Evolutionary conservation across 306 rosid genomes (phyloP), one percentile per base, ranked within the genome.

Genomic region (Macrotyloma uniflorum): DNA sequence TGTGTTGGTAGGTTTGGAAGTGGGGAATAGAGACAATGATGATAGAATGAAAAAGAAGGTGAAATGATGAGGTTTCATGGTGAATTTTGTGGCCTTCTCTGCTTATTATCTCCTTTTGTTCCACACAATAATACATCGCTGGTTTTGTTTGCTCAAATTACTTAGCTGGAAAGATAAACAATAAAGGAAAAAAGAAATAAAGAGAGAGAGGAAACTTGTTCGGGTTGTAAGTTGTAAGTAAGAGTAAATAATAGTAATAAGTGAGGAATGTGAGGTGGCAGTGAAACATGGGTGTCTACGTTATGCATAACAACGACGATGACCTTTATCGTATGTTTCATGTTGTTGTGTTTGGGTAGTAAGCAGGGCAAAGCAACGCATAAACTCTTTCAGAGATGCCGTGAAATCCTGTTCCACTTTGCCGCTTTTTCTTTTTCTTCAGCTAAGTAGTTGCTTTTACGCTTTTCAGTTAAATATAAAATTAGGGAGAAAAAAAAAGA

Each of bases 51-150:
- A 75, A 61, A 91, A 47, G 85, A 75, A 38, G 76, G 18, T 59
- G 7, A 77, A 83, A 63, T 55, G 16, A 78, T 19, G 82, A 82
- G 49, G 11, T 85, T 84, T 86, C 91, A 86, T 91, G 51, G 53
- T 83, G 80, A 83, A 46, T 47, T 36, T 59, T 49, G 43, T 80
- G 66, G 55, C 40, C 2, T 79, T 58, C 72, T 78, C 72, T 7
- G 19, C 9, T 62, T 71, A 67, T 75, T 79, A 67, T 72, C 68
- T 35, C 76, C 58, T 83, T 74, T 57, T 75, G 35, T 22, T 79
- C 82, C 24, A 19, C 67, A 46, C 86, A 85, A 85, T 79, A 82
- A 85, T 79, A 71, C 90, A 85, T 85, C 6, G 81, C 85, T 76
- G 80, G n/a, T 80, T 82, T 49, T 63, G 80, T 75, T 67, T 32